phyloP scores from a whole-genome alignment of 768 basidiomycete genomes.

The Coprinopsis cinerea region DNA sequence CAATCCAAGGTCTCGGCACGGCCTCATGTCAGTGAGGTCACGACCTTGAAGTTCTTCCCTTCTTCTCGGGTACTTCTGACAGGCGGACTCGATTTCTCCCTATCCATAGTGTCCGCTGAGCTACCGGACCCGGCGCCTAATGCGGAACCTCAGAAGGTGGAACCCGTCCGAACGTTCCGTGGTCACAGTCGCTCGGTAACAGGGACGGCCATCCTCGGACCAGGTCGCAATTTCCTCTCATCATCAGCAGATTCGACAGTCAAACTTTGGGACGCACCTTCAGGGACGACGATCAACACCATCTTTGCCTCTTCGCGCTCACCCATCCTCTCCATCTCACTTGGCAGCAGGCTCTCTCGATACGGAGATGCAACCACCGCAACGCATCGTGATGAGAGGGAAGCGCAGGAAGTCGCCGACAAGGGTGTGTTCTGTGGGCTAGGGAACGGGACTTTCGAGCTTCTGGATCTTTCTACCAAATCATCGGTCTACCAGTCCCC shows the following conservation, averaged over 20 bases:
- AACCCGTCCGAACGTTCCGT: conserved; percentile 54
- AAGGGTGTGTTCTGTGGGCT: conserved; percentile 52
- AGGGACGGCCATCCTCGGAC: conserved; percentile 53
- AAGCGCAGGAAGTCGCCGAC: conserved; percentile 39
- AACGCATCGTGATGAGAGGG: conserved; percentile 25
- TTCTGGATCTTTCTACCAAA: conserved; percentile 48
- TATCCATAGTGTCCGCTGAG: conserved; percentile 61
- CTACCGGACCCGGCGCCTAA: conserved; percentile 22
- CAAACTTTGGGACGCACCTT: conserved; percentile 67
- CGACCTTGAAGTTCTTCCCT: conserved; percentile 59
- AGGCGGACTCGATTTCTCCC: conserved; percentile 58
- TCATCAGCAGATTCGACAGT: conserved; percentile 63
- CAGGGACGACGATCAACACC: conserved; percentile 40
- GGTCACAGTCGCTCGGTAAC: conserved; percentile 67
- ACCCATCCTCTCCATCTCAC: conserved; percentile 39
- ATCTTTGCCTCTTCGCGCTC: conserved; percentile 29
- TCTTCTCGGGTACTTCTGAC: conserved; percentile 69
- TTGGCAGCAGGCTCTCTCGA: conserved; percentile 34
- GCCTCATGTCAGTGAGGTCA: conserved; percentile 50
- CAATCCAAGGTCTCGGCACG: conserved; percentile 28
- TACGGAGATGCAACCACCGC: conserved; percentile 20
- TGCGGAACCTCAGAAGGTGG: conserved; percentile 28
- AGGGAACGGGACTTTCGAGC: conserved; percentile 48
- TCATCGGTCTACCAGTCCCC: conserved; percentile 21
- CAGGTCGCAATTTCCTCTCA: conserved; percentile 64